Evolutionary conservation across 2,329 filamentous ascomycete species (phyloP).

Genomic region (Escovopsis sp.): DNA sequence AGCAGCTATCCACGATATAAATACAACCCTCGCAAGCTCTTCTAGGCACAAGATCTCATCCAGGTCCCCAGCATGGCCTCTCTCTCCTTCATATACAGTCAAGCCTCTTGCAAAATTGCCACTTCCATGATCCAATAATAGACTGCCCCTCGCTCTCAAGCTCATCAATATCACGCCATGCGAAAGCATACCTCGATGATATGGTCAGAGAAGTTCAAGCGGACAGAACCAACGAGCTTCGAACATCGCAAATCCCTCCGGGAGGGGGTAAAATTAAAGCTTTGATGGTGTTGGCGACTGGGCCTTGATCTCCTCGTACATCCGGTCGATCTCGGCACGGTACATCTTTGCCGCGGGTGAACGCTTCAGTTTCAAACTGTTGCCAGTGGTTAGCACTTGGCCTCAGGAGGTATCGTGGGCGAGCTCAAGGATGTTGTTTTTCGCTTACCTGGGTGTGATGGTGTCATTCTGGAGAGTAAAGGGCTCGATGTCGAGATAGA

Average conservation of each 20-base stretch:
- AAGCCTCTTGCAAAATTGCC: too few relatives aligned
- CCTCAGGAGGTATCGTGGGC: neutral
- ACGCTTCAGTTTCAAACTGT: slow-evolving; percentile 45
- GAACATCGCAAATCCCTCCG: neutral
- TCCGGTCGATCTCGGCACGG: slow-evolving; percentile 35
- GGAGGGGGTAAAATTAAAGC: slow-evolving; percentile 20
- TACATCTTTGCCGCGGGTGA: slow-evolving; percentile 40
- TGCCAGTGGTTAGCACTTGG: slow-evolving; percentile 7
- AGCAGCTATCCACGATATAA: too few relatives aligned
- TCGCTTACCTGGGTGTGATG: slow-evolving; percentile 66
- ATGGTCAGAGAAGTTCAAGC: neutral
- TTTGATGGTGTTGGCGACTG: slow-evolving; percentile 20
- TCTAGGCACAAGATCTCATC: too few relatives aligned
- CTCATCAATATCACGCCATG: too few relatives aligned
- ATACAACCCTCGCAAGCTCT: too few relatives aligned
- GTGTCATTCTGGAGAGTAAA: slow-evolving; percentile 90
- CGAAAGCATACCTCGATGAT: neutral
- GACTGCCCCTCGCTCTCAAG: too few relatives aligned
- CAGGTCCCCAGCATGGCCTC: too few relatives aligned
- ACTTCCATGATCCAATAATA: too few relatives aligned
- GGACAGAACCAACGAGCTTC: neutral
- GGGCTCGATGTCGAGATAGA: slow-evolving; percentile 67
- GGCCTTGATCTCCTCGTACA: slow-evolving; percentile 41
- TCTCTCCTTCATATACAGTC: too few relatives aligned
- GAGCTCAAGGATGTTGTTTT: neutral